Percentiles rank a stretch among this genome's conserved stretches.
phyloP scores from a whole-genome alignment of 164 flowering plant genomes.

The Vitis rotundifolia region DNA sequence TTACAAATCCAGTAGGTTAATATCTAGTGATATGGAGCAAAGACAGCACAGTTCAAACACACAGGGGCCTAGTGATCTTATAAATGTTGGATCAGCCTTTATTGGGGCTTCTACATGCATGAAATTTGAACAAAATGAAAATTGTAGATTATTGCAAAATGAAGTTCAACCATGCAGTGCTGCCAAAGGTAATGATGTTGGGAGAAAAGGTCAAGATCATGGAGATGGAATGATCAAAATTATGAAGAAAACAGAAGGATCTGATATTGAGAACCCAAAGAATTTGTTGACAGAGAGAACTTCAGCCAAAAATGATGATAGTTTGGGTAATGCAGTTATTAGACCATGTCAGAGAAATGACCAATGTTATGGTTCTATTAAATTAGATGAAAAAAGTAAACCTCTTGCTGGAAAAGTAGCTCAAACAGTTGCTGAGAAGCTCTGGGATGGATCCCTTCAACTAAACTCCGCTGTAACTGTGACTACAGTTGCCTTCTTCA shows the following conservation, averaged over 20 bases:
- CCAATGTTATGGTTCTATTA: slow-evolving; percentile 5
- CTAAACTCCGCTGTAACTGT: slow-evolving; percentile 43
- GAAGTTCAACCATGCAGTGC: slow-evolving; percentile 13
- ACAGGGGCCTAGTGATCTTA: slow-evolving; percentile 7
- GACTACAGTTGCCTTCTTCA: slow-evolving; percentile 55
- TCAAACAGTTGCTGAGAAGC: slow-evolving; percentile 32
- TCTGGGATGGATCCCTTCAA: slow-evolving; percentile 67
- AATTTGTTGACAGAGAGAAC: slow-evolving; percentile 6
- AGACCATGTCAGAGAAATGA: slow-evolving; percentile 13
- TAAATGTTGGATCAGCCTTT: slow-evolving; percentile 4
- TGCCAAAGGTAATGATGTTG: slow-evolving; percentile 3
- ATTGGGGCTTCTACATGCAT: slow-evolving; percentile 6
- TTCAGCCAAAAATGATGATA: slow-evolving; percentile 8
- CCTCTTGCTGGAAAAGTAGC: slow-evolving; percentile 21
- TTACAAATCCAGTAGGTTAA: slow-evolving; percentile 6
- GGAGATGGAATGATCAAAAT: slow-evolving; percentile 7
- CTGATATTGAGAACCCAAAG: slow-evolving; percentile 6
- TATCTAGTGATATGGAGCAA: slow-evolving; percentile 14
- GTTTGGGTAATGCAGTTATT: slow-evolving; percentile 3
- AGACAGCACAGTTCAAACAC: slow-evolving; percentile 4
- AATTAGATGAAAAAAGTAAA: slow-evolving; percentile 15
- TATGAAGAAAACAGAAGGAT: slow-evolving; percentile 6
- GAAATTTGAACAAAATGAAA: slow-evolving; percentile 13
- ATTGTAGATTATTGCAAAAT: slow-evolving; percentile 8
- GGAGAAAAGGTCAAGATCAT: slow-evolving; percentile 2